Base-by-base conservation (phyloP, 2,329 filamentous ascomycete genomes). In the Fusarium mangiferae region DNA sequence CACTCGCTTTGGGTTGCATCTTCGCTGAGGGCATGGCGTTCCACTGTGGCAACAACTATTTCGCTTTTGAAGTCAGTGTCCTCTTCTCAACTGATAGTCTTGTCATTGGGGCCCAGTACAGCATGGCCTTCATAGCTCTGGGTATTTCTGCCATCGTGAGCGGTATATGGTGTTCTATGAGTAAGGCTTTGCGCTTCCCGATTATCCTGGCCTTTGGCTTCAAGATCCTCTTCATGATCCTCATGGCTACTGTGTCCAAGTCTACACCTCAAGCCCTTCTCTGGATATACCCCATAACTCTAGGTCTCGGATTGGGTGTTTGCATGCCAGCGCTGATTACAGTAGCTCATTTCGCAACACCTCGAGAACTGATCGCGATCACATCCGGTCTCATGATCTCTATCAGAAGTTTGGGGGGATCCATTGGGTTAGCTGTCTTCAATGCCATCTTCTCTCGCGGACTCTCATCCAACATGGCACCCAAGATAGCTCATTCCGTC, bases 311-410 rank as follows among this genome's bases (percentile, higher is more conserved):
- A 10, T 9, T 63, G 9, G 62, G 62, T 4, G 38, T 63, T 8
- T 51, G 62, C 20, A 35, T 65, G 8, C 45, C 62, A 13, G 33
- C 57, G 1, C 14, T 65, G 7, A 60, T 65, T 28, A 65, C 62
- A 38, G 46, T 44, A 22, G 62, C 58, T 13, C 58, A 66, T 33
- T 62, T 65, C 24, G 57, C 55, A 28, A 62, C 62, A 3, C 46
- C 62, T 1, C 46, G 28, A 28, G 35, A 46, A 1, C 5, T 66
- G 9, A 35, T 66, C 9, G 48, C 58, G 1, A 63, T 66, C 0
- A 24, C 62, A 14, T 63, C 62, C 0, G 48, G 58, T 10, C 58
- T 66, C 1, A 54, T 66, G 46, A 55, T 63, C 7, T 41, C 62
- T 3, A 5, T 54, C 2, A 45, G 62, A 24, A 66, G 62, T 6